A percentile compares a stretch with the other conserved stretches of the same genome.
Evolutionary conservation across 2,329 filamentous ascomycete species (phyloP).

Genomic region (Pleoardoris graminearum): DNA sequence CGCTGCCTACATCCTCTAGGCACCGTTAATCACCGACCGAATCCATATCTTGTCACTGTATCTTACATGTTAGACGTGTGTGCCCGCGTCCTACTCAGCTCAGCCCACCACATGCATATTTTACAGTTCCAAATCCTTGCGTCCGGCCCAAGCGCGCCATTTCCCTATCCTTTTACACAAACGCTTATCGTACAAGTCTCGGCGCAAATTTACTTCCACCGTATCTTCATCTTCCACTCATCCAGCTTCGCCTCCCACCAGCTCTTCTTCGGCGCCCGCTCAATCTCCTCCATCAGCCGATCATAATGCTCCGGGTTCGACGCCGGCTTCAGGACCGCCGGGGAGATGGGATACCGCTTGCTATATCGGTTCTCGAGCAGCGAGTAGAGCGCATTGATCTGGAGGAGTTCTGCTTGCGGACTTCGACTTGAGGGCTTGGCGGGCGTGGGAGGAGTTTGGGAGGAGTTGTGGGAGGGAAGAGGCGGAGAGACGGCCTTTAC

Average conservation of each 20-base stretch:
- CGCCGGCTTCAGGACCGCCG: slow-evolving; percentile 34
- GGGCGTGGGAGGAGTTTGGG: not conserved
- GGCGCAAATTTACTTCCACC: slow-evolving; percentile 28
- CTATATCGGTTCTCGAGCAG: slow-evolving; percentile 63
- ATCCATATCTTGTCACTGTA: not conserved
- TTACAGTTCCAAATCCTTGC: no score
- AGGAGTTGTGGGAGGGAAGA: slow-evolving; percentile 14
- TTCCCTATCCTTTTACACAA: slow-evolving; percentile 1
- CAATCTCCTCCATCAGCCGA: slow-evolving; percentile 42
- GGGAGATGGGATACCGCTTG: slow-evolving; percentile 43
- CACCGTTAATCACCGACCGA: no score
- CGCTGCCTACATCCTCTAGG: not conserved
- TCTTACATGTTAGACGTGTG: no score
- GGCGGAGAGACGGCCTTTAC: slow-evolving; percentile 27
- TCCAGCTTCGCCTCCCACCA: slow-evolving; percentile 43
- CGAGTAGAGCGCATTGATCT: slow-evolving; percentile 62
- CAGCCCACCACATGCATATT: no score
- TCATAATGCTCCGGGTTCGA: slow-evolving; percentile 43
- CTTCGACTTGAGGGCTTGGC: slow-evolving; percentile 13
- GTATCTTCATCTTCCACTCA: slow-evolving; percentile 45
- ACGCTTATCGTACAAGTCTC: slow-evolving; percentile 1
- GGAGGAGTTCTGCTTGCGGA: slow-evolving; percentile 44
- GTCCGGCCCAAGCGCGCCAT: no score
- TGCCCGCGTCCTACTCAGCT: no score
- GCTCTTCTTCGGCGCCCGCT: slow-evolving; percentile 37